Conservation (phyloP, 2,329 filamentous ascomycete genomes). For the Fusarium haematococcum region DNA sequence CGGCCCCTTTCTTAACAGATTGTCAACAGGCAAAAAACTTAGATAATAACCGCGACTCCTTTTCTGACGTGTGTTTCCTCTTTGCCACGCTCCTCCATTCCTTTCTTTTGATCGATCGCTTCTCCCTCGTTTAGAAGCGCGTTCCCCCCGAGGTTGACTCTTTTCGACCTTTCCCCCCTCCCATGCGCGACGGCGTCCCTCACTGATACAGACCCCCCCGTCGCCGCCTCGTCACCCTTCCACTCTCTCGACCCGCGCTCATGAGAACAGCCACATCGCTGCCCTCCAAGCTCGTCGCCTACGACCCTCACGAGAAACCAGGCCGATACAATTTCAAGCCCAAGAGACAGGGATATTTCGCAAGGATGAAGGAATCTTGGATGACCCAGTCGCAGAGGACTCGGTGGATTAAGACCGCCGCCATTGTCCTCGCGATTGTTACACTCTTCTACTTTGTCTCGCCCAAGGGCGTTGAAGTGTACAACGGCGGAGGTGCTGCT, state of each 20-base stretch:
- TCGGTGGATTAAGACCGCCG: constrained; percentile 74
- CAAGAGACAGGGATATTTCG: constrained; percentile 61
- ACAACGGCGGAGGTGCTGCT: constrained; percentile 53
- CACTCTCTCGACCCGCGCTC: constrained; percentile 42
- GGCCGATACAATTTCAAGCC: constrained; percentile 67
- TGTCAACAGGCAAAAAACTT: constrained; percentile 20
- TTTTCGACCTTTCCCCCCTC: constrained; percentile 1
- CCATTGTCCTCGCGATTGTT: constrained; percentile 69
- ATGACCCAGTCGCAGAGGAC: constrained; percentile 74
- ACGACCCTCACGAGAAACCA: constrained; percentile 75
- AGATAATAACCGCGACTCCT: constrained; percentile 16
- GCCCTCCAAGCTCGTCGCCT: constrained; percentile 68
- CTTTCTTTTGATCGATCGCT: constrained; percentile 16
- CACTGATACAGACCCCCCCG: constrained; percentile 31
- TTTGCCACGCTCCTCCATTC: constrained; percentile 30
- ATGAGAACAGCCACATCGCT: constrained; percentile 76
- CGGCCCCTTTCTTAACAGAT: constrained; percentile 33
- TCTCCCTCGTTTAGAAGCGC: constrained; percentile 7
- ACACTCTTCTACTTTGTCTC: constrained; percentile 74
- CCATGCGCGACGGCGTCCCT: constrained; percentile 45
- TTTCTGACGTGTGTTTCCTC: constrained; percentile 21
- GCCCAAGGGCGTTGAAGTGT: constrained; percentile 67
- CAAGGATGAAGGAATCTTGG: constrained; percentile 68
- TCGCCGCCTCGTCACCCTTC: constrained; percentile 25
- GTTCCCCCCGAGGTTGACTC: constrained; percentile 9